Evolutionary conservation across 169 alveolate genomes (phyloP), one percentile per base, ranked within the genome.

Genomic region (Plasmodium sp.): DNA sequence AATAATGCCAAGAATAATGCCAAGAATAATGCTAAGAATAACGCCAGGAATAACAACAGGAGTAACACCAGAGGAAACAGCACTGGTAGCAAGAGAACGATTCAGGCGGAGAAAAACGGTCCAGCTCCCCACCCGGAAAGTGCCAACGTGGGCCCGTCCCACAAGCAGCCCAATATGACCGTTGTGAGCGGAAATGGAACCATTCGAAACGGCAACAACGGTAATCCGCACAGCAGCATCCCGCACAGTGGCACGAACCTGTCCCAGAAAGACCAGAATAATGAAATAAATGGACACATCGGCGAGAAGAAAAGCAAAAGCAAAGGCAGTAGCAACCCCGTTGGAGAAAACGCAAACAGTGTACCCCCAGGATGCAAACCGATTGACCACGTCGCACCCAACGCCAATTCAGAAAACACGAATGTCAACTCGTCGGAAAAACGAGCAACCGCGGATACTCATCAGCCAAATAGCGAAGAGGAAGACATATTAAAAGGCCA

Each of bases 401-500:
- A 31, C 39, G 77, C 18, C 33, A 67, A 31, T 67, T 18, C 43
- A 67, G n/a, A 7, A 27, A 5, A 67, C 43, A 5, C n/a, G 41
- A 67, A 67, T 67, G 77, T 39, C 39, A 4, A 31, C n/a, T 67
- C 34, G 41, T 27, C 73, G 6, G 83, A 84, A 27, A 34, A 67
- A 71, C 43, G n/a, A 27, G 74, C 39, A 27, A 84, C 41, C 75
- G 27, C 48, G 45, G 73, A 77, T 56, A 45, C 41, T 14, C 62
- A 84, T 72, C 73, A 18, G 7, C 34, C 27, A 84, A 51, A 84
- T 74, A 84, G 43, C 27, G 43, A 54, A 4, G 16, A 71, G 48
- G 71, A 77, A 51, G 93, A 86, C 62, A 39, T 79, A 34, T 33
- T 86, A 77, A 79, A 48, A 86, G 80, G 81, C 56, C 67, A 86